Percentiles rank a stretch among this genome's conserved stretches.
Evolutionary conservation across 2,329 filamentous ascomycete species (phyloP).

Genomic region (Aureobasidium lini): DNA sequence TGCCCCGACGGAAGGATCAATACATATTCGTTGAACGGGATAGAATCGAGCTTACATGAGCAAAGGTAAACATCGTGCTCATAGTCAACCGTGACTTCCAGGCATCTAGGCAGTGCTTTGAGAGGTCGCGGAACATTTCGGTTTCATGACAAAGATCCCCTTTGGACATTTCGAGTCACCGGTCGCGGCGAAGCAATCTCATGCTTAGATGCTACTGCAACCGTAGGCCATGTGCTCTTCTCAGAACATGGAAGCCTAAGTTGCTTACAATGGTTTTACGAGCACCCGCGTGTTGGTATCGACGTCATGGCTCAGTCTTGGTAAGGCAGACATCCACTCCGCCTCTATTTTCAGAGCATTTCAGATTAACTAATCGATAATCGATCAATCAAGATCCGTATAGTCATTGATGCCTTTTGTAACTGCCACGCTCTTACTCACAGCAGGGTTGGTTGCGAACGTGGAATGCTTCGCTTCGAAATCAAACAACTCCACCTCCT

Average conservation of each 20-base stretch:
- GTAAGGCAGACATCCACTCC: conserved; percentile 7
- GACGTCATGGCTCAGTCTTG: conserved; percentile 12
- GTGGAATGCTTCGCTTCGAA: background rate
- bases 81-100: background rate
- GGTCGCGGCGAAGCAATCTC: background rate
- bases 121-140: background rate
- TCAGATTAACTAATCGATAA: conserved; percentile 1
- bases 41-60: background rate
- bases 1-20: conserved; percentile 1
- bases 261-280: conserved; percentile 7
- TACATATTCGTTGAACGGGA: background rate
- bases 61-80: background rate
- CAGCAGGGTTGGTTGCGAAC: background rate
- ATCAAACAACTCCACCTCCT: conserved; percentile 1
- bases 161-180: conserved; percentile 4
- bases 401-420: background rate
- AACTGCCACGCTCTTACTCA: background rate
- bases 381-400: background rate
- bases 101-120: conserved; percentile 10
- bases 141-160: background rate
- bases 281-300: conserved; percentile 1
- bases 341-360: conserved; percentile 3
- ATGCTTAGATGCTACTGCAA: background rate
- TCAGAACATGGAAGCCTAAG: conserved; percentile 7
- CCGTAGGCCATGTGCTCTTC: background rate